A percentile compares a stretch with the other conserved stretches of the same genome.
Evolutionary conservation across 2,329 filamentous ascomycete species (phyloP).

Genomic region (Apiospora aurea): DNA sequence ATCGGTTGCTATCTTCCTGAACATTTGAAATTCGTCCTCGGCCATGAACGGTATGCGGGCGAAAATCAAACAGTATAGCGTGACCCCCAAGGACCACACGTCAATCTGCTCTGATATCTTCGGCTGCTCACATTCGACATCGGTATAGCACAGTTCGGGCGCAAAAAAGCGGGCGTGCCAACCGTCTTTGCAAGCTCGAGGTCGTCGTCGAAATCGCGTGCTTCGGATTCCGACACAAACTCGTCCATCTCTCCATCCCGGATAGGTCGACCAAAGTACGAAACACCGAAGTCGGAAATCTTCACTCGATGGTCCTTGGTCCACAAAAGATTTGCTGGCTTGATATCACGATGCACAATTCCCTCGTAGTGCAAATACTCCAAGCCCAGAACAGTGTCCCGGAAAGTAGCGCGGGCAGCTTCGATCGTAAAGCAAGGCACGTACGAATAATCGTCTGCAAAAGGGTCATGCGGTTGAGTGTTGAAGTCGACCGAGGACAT

Average conservation of each 20-base stretch:
- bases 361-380: constrained; percentile 93
- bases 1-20: constrained; percentile 45
- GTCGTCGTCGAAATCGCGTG: constrained; percentile 87
- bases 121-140: constrained; percentile 71
- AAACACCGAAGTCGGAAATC: constrained; percentile 98
- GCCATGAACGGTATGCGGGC: constrained; percentile 93
- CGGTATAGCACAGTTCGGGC: constrained; percentile 92
- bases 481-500: constrained; percentile 71
- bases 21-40: constrained; percentile 90
- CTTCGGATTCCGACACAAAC: constrained; percentile 79
- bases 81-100: constrained; percentile 96
- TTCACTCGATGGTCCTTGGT: constrained; percentile 87
- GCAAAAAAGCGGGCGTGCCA: constrained; percentile 98
- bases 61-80: constrained; percentile 93
- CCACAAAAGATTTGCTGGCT: constrained; percentile 89
- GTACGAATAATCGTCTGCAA: constrained; percentile 89
- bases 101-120: constrained; percentile 94
- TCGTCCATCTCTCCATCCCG: constrained; percentile 83
- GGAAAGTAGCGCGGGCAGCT: constrained; percentile 83
- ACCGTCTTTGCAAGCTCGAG: constrained; percentile 98
- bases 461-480: constrained; percentile 65
- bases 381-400: constrained; percentile 90
- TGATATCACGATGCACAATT: constrained; percentile 85
- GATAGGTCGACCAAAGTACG: constrained; percentile 90
- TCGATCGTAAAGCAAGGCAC: constrained; percentile 91